Evolutionary conservation across 495 filamentous ascomycete genomes (phyloP).

Genomic region (Penicillium angulare): DNA sequence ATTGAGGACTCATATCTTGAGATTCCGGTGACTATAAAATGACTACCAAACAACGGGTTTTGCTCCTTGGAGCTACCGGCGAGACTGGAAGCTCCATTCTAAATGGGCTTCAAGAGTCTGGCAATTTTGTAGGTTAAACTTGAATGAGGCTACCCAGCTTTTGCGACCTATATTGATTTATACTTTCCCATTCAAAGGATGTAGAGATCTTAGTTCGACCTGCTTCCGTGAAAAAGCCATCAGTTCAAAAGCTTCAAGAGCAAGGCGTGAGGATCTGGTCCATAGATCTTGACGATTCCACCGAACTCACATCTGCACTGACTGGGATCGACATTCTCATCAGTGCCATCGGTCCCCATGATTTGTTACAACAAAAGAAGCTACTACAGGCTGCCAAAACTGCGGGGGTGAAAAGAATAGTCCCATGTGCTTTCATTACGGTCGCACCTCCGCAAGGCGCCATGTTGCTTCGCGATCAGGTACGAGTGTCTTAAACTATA

Average conservation of each 20-base stretch:
- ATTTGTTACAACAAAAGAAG: not conserved
- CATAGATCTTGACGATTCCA: not conserved
- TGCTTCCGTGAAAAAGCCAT: not conserved
- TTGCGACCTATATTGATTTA: not conserved
- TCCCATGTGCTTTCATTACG: not conserved
- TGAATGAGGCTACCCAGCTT: no score
- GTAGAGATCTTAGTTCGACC: not conserved
- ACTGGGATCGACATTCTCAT: not conserved
- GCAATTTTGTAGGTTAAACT: constrained; percentile 16
- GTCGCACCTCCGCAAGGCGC: not conserved
- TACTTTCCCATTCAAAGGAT: not conserved
- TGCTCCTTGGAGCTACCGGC: constrained; percentile 23
- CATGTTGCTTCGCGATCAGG: not conserved
- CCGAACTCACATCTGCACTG: not conserved
- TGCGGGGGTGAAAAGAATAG: not conserved
- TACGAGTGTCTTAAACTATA: not conserved
- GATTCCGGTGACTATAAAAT: no score
- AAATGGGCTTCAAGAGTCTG: constrained; percentile 19
- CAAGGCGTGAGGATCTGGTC: not conserved
- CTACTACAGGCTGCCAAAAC: not conserved
- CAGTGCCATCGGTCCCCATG: not conserved
- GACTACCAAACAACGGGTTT: no score
- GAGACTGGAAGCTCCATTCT: constrained; percentile 18
- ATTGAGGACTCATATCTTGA: no score
- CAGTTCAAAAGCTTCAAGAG: not conserved